Evolutionary conservation across 1,284 basidiomycete species (phyloP).

Genomic region (Moniliophthora roreri): DNA sequence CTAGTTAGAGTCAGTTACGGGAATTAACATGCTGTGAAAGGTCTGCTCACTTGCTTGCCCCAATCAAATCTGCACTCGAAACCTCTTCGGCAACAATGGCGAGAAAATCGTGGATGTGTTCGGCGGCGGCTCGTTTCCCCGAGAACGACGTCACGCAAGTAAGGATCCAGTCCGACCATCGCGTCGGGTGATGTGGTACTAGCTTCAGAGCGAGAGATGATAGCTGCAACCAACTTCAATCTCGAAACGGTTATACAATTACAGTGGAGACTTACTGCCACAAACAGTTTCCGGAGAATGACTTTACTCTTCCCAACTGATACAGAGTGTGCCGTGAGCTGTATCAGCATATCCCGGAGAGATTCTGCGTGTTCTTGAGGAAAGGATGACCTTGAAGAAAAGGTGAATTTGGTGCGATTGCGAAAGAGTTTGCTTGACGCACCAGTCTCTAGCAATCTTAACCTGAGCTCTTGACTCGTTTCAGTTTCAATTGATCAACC

Average conservation of each 20-base stretch:
- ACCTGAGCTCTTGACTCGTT: conserved; percentile 56
- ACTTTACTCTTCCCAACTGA: conserved; percentile 56
- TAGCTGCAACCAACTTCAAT: conserved; percentile 41
- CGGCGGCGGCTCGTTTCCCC: conserved; percentile 49
- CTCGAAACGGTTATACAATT: conserved; percentile 8
- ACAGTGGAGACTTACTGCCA: conserved; percentile 58
- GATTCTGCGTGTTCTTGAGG: conserved; percentile 50
- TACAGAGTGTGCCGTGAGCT: conserved; percentile 61
- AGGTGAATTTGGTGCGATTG: not conserved
- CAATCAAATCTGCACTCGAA: conserved; percentile 69
- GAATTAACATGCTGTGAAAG: conserved; percentile 6
- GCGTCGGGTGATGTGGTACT: conserved; percentile 50
- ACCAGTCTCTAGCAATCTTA: conserved; percentile 91
- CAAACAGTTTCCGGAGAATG: conserved; percentile 83
- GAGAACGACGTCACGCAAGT: conserved; percentile 59
- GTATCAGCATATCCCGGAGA: conserved; percentile 62
- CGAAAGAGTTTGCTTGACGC: conserved; percentile 26
- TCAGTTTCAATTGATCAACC: conserved; percentile 2
- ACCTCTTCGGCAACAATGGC: conserved; percentile 86
- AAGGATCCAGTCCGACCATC: conserved; percentile 76
- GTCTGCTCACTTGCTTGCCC: conserved; percentile 67
- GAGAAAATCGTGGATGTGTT: conserved; percentile 73
- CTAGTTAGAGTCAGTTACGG: conserved; percentile 6
- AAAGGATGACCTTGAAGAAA: conserved; percentile 55
- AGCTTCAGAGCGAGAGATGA: conserved; percentile 77